Percentiles rank a stretch among this genome's conserved stretches.
Evolutionary conservation across 2,329 filamentous ascomycete species (phyloP).

Genomic region (Sporothrix dimorphospora): DNA sequence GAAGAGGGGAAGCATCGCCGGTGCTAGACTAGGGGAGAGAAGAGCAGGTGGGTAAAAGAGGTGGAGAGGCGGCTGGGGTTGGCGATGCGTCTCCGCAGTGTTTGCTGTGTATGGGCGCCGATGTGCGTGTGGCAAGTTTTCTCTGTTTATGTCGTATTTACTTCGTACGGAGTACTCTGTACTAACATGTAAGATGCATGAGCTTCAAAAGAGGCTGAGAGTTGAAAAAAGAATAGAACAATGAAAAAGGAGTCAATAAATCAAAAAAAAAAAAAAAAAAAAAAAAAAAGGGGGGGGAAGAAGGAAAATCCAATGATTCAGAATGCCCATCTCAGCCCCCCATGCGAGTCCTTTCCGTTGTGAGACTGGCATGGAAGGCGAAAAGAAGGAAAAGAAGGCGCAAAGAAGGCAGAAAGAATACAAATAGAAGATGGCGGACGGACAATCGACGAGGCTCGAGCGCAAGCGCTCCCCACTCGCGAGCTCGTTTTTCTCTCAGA

Average conservation of each 20-base stretch:
- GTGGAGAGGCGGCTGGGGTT: not conserved
- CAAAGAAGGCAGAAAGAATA: not conserved
- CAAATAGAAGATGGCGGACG: not conserved
- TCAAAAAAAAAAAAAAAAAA: not conserved
- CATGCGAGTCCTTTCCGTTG: constrained; percentile 12
- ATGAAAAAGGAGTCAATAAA: not conserved
- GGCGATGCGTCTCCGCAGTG: not conserved
- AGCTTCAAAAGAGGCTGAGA: not conserved
- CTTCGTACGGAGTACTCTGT: no score
- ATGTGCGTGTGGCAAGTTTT: not conserved
- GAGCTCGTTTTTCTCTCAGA: not conserved
- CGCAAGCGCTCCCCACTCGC: not conserved
- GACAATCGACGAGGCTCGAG: constrained; percentile 10
- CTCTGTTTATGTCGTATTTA: no score
- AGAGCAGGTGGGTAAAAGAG: not conserved
- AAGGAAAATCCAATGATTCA: not conserved
- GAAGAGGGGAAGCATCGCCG: constrained; percentile 17
- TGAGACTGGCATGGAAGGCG: constrained; percentile 15
- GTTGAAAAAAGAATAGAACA: not conserved
- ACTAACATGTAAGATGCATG: not conserved
- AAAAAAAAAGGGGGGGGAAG: no score
- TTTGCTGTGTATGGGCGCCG: not conserved
- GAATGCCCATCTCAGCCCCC: not conserved
- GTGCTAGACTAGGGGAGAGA: not conserved
- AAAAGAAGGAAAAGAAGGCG: not conserved